These are phyloP conservation scores for Didymella pomorum DNA, from an alignment of 2,329 filamentous ascomycete species.

Conservation along the genomic window DNA sequence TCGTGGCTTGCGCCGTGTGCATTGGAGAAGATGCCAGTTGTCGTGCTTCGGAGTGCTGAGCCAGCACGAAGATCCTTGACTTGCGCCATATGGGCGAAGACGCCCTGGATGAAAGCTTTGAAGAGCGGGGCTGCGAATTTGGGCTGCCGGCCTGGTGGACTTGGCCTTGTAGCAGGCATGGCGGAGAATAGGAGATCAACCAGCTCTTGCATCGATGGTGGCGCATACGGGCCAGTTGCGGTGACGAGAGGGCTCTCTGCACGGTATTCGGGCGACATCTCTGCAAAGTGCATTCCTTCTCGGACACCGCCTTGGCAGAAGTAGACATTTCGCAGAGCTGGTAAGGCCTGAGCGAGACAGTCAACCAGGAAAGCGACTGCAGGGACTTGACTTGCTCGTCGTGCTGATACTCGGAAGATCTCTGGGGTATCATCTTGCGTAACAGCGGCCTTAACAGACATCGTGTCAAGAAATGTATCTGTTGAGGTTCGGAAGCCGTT, in stretches of 20 bases:
- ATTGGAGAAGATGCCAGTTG: conserved; percentile 71
- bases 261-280: conserved; percentile 66
- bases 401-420: conserved; percentile 77
- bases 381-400: conserved; percentile 81
- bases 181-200: conserved; percentile 62
- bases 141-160: conserved; percentile 38
- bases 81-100: conserved; percentile 59
- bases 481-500: conserved; percentile 77
- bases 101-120: conserved; percentile 65
- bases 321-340: conserved; percentile 72
- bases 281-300: conserved; percentile 81
- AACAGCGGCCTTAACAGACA: conserved; percentile 54
- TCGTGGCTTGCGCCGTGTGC: conserved; percentile 78
- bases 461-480: conserved; percentile 66
- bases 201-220: conserved; percentile 58
- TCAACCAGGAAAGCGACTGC: conserved; percentile 84
- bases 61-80: conserved; percentile 62
- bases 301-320: conserved; percentile 90
- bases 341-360: conserved; percentile 73
- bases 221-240: conserved; percentile 64
- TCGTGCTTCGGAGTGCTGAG: conserved; percentile 75
- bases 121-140: conserved; percentile 59
- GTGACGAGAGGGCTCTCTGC: conserved; percentile 72
- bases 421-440: conserved; percentile 49
- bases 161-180: conserved; percentile 16